Evolutionary conservation across 371 early-diverging fungal genomes (phyloP).

Genomic region (Mucor circinelloides): DNA sequence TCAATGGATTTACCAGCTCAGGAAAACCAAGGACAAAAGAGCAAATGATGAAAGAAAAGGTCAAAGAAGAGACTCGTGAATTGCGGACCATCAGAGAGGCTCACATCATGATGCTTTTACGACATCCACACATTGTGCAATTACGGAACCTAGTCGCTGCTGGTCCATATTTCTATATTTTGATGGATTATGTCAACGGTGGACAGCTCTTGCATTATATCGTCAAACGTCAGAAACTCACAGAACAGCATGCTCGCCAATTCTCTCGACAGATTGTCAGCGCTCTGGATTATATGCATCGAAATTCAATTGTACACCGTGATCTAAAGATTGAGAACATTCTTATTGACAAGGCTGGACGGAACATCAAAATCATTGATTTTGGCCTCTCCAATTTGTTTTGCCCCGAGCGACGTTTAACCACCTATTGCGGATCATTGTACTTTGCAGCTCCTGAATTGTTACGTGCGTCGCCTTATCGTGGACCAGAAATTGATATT

Average conservation of each 20-base stretch:
- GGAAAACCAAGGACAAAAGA: conserved; percentile 18
- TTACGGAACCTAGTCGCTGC: conserved; percentile 83
- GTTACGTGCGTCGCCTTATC: conserved; percentile 82
- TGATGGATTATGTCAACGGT: conserved; percentile 92
- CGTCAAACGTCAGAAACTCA: conserved; percentile 82
- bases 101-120: conserved; percentile 87
- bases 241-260: conserved; percentile 84
- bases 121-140: conserved; percentile 88
- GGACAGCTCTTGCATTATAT: conserved; percentile 90
- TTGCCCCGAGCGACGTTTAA: conserved; percentile 74
- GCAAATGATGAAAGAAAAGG: conserved; percentile 26
- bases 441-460: conserved; percentile 98
- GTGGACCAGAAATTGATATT: conserved; percentile 94
- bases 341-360: conserved; percentile 77
- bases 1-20: conserved; percentile 10
- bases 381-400: conserved; percentile 96
- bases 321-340: conserved; percentile 98
- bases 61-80: conserved; percentile 73
- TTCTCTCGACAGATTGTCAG: conserved; percentile 94
- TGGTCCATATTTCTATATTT: conserved; percentile 82
- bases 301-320: conserved; percentile 95
- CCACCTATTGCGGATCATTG: conserved; percentile 94
- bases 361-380: conserved; percentile 91
- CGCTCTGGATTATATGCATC: conserved; percentile 92
- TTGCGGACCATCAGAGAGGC: conserved; percentile 89